Evolutionary conservation across 2,329 filamentous ascomycete species (phyloP), one percentile per base, ranked within the genome.

Genomic region (Sporothrix sp.): DNA sequence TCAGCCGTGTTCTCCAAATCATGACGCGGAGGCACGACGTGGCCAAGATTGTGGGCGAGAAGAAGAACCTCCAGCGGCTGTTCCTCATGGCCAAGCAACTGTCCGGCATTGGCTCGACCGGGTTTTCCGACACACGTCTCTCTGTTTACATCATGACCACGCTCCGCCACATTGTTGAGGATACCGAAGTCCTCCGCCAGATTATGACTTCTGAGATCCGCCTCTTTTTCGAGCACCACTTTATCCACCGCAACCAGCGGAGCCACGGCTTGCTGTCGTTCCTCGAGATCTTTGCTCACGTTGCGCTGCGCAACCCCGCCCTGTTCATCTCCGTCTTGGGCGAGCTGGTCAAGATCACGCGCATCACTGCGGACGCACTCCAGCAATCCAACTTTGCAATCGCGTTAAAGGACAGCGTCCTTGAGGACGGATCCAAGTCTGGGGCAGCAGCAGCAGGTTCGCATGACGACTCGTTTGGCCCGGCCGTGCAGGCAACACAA

Each of bases 31-130:
- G 81, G 53, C 83, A 88, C 46, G 72, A 79, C 13, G 74, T 94
- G 54, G 90, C 93, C 2, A 77, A 81, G 56, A 72, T 77, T 39
- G 75, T 97, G 42, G 87, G 87, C 5, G 85, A 95, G 63, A 95
- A 89, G 70, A 85, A 83, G 62, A 94, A 95, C 59, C 74, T 98
- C 44, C 87, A 93, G 62, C 79, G 88, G 25, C 72, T 98, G 20
- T 97, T 98, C 66, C 79, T 96, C 47, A 95, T 97, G 87, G 82
- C 91, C 52, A 95, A 94, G 65, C 91, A 97, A 64, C 78, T 97
- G 53, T 83, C 87, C 18, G 86, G 85, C 23, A 77, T 82, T 27
- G 85, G 86, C 7, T 86, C 88, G 27, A 79, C 85, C 50, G 83
- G 84, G 50, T 76, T 98, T 9, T 74, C 70, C 54, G 72, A 75